phyloP scores from a whole-genome alignment of 768 basidiomycete genomes.

The Hydnomerulius pinastri region DNA sequence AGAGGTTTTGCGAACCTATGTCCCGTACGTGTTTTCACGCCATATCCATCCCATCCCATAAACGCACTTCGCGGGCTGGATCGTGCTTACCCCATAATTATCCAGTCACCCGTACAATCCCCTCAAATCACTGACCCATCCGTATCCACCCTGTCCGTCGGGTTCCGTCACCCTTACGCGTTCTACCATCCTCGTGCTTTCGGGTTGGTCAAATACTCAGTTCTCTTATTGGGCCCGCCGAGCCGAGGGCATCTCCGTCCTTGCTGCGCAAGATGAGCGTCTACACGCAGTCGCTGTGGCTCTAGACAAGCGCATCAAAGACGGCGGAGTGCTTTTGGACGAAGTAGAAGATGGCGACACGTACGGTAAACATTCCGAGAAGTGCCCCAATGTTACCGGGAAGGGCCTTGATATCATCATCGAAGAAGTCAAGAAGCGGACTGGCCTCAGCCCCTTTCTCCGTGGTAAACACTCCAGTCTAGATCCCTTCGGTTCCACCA shows the following conservation, averaged over 20 bases:
- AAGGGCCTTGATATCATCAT: conserved; percentile 52
- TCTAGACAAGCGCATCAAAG: conserved; percentile 41
- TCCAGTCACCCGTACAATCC: conserved; percentile 55
- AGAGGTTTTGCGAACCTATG: conserved; percentile 47
- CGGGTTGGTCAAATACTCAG: conserved; percentile 56
- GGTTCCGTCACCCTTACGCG: conserved; percentile 50
- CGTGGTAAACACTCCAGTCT: conserved; percentile 53
- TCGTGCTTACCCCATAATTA: conserved; percentile 26
- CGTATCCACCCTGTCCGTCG: conserved; percentile 38
- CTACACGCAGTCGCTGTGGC: conserved; percentile 42
- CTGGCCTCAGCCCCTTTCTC: conserved; percentile 48
- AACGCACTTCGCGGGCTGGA: conserved; percentile 6
- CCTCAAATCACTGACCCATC: conserved; percentile 47
- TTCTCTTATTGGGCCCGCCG: conserved; percentile 58
- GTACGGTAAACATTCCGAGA: conserved; percentile 28
- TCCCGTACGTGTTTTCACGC: conserved; percentile 41
- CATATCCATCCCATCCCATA: conserved; percentile 5
- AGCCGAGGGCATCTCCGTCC: conserved; percentile 49
- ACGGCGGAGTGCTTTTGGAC: conserved; percentile 34
- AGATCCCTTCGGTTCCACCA: conserved; percentile 47
- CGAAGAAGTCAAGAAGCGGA: conserved; percentile 50
- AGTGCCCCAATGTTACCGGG: conserved; percentile 45
- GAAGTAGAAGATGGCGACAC: conserved; percentile 22
- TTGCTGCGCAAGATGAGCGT: conserved; percentile 41
- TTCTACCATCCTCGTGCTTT: conserved; percentile 47